phyloP scores from a whole-genome alignment of 345 rosid genomes.

The Excoecaria cochinchinensis region DNA sequence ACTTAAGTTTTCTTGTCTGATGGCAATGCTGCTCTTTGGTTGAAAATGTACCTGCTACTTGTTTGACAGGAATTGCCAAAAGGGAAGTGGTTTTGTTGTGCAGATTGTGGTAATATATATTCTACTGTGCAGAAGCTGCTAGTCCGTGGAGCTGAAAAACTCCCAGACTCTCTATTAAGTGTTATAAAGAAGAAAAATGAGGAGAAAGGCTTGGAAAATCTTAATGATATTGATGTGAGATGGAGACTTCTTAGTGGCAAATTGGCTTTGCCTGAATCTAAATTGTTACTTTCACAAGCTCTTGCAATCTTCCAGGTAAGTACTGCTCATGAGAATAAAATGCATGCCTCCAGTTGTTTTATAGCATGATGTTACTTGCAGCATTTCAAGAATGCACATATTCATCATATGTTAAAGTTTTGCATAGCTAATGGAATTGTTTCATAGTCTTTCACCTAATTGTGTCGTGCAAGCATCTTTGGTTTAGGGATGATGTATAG shows the following conservation, averaged over 20 bases:
- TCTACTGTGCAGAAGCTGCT: slow-evolving; percentile 53
- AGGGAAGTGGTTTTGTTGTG: slow-evolving; percentile 85
- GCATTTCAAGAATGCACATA: neutral
- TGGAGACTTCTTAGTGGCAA: slow-evolving; percentile 83
- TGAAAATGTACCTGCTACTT: slow-evolving; percentile 14
- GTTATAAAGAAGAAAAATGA: slow-evolving; percentile 47
- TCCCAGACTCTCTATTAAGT: slow-evolving; percentile 50
- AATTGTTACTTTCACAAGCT: slow-evolving; percentile 58
- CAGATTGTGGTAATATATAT: slow-evolving; percentile 55
- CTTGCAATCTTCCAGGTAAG: slow-evolving; percentile 76
- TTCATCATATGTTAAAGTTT: neutral
- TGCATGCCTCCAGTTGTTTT: neutral
- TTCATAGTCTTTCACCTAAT: neutral
- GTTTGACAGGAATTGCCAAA: slow-evolving; percentile 75
- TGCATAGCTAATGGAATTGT: neutral
- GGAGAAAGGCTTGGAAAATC: slow-evolving; percentile 40
- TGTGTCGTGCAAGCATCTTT: neutral
- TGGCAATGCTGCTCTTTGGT: neutral
- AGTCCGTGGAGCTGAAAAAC: slow-evolving; percentile 60
- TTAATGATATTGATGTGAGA: slow-evolving; percentile 51
- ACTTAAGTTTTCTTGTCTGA: neutral
- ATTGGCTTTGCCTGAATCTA: slow-evolving; percentile 52
- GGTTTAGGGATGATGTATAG: neutral
- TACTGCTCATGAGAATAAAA: neutral
- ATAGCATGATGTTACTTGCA: neutral